A percentile compares a stretch with the other conserved stretches of the same genome.
Evolutionary conservation across 1,284 basidiomycete species (phyloP).

Genomic region (Ceratobasidium papillatum): DNA sequence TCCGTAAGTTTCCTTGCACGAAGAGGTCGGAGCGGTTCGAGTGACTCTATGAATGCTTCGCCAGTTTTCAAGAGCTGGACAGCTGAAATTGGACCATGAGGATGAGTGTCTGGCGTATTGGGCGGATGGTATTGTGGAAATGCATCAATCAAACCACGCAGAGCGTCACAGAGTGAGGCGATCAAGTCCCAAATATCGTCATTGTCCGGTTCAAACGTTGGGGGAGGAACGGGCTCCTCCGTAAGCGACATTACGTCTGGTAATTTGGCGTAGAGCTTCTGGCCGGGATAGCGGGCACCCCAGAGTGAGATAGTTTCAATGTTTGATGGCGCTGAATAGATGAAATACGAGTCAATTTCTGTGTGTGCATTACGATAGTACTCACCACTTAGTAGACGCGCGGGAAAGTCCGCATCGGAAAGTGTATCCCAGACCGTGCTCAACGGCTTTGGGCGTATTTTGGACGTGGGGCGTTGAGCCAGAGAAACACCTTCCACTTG

Average conservation of each 20-base stretch:
- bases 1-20: background rate
- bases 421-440: constrained; percentile 13
- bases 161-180: background rate
- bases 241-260: background rate
- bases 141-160: background rate
- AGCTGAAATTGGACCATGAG: constrained; percentile 1
- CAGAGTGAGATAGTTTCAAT: constrained; percentile 30
- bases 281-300: constrained; percentile 23
- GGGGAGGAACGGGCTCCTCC: background rate
- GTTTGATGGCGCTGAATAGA: constrained; percentile 5
- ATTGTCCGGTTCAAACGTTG: background rate
- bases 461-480: background rate
- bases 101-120: background rate
- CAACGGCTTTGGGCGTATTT: background rate
- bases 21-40: constrained; percentile 20
- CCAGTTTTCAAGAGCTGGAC: background rate
- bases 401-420: constrained; percentile 6
- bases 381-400: background rate
- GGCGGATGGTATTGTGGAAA: background rate
- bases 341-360: background rate
- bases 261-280: background rate
- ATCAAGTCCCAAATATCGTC: constrained; percentile 18
- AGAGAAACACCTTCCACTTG: background rate
- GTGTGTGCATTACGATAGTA: background rate
- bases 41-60: constrained; percentile 1